These are phyloP conservation scores for Calonectria henricotiae DNA, from an alignment of 2,329 filamentous ascomycete species.

Conservation along the genomic window DNA sequence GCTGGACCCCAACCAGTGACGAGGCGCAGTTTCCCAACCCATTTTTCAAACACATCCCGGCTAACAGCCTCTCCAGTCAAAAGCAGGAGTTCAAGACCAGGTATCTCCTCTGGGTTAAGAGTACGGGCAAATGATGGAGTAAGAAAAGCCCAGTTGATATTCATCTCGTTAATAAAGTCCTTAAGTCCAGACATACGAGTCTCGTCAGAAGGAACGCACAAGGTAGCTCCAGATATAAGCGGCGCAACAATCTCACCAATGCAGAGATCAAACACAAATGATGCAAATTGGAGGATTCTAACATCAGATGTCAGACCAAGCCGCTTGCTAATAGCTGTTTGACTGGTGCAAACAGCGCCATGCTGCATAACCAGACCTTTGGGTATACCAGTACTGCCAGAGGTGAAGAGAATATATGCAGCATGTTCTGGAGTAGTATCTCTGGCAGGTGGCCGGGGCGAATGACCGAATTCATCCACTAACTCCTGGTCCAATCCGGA, in stretches of 20 bases:
- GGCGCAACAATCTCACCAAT: slow-evolving; percentile 60
- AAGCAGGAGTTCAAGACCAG: slow-evolving; percentile 24
- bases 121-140: slow-evolving; percentile 27
- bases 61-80: slow-evolving; percentile 35
- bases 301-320: slow-evolving; percentile 8
- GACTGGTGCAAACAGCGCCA: too few relatives aligned
- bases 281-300: slow-evolving; percentile 46
- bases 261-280: slow-evolving; percentile 60
- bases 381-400: slow-evolving; percentile 70
- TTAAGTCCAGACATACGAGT: slow-evolving; percentile 46
- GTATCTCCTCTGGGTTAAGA: slow-evolving; percentile 17
- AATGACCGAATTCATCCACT: slow-evolving; percentile 42
- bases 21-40: slow-evolving; percentile 25
- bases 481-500: slow-evolving; percentile 25
- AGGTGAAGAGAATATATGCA: slow-evolving; percentile 65
- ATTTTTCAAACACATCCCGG: slow-evolving; percentile 30
- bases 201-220: slow-evolving; percentile 60
- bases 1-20: slow-evolving; percentile 34
- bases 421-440: neutral
- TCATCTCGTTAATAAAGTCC: slow-evolving; percentile 1
- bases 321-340: slow-evolving; percentile 9
- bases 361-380: slow-evolving; percentile 65
- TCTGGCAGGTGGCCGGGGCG: neutral
- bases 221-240: slow-evolving; percentile 58
- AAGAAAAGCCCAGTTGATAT: neutral